phyloP scores from a whole-genome alignment of 2,329 filamentous ascomycete genomes.

The Bipolaris sorokiniana region DNA sequence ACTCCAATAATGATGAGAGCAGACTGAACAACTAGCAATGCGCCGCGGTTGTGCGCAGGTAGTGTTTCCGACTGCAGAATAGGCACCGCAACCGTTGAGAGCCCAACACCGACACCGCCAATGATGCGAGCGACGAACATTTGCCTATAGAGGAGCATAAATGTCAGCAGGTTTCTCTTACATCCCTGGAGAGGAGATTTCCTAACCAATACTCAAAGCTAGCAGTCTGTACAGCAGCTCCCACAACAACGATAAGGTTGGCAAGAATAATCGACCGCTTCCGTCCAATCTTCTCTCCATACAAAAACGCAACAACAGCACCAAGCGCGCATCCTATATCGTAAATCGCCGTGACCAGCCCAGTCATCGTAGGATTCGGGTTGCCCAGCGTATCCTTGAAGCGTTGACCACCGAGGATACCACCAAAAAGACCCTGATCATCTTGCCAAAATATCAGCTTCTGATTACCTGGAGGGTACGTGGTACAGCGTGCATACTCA shows the following conservation, averaged over 20 bases:
- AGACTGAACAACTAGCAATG: constrained; percentile 21
- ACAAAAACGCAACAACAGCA: constrained; percentile 46
- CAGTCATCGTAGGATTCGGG: constrained; percentile 34
- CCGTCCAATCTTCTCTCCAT: constrained; percentile 64
- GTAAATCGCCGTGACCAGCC: constrained; percentile 47
- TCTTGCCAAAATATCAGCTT: constrained; percentile 12
- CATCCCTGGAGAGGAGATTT: neutral
- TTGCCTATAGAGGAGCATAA: constrained; percentile 6
- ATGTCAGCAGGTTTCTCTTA: neutral
- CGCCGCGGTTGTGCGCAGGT: constrained; percentile 24
- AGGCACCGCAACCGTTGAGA: constrained; percentile 56
- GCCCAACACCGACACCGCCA: constrained; percentile 52
- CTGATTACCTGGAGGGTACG: neutral
- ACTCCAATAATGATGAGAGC: constrained; percentile 27
- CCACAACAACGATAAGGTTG: constrained; percentile 45
- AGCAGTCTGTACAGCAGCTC: constrained; percentile 42
- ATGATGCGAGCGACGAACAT: constrained; percentile 49
- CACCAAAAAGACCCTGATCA: constrained; percentile 37
- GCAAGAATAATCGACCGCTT: constrained; percentile 64
- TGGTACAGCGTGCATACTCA: neutral
- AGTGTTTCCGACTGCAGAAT: constrained; percentile 53
- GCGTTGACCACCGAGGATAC: constrained; percentile 30
- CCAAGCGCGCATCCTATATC: constrained; percentile 52
- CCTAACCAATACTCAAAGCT: constrained; percentile 32
- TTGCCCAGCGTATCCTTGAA: constrained; percentile 28